Evolutionary conservation across 1,139 yeast species (phyloP).

Genomic region (Meyerozyma sp.): DNA sequence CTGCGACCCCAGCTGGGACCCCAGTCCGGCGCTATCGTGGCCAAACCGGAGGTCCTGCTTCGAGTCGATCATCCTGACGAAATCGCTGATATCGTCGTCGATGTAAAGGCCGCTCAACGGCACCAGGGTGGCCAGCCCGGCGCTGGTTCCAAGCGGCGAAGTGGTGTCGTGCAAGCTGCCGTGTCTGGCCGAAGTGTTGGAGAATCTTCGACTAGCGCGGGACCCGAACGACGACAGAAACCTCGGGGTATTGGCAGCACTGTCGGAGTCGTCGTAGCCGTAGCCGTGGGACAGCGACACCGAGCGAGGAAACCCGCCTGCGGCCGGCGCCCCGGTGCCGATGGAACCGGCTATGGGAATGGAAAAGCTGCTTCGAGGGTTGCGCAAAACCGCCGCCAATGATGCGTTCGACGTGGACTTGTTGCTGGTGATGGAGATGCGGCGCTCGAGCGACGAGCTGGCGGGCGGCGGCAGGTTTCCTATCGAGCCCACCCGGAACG

Average conservation of each 20-base stretch:
- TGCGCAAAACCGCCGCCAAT: conserved; percentile 47
- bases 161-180: conserved; percentile 16
- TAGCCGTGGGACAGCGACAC: conserved; percentile 39
- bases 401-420: conserved; percentile 53
- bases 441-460: conserved; percentile 32
- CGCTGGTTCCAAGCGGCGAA: conserved; percentile 27
- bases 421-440: conserved; percentile 41
- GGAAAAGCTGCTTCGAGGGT: conserved; percentile 32
- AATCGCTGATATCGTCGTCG: conserved; percentile 75
- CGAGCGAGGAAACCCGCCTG: conserved; percentile 28
- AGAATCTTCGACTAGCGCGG: conserved; percentile 40
- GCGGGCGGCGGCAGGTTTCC: conserved; percentile 43
- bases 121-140: conserved; percentile 31
- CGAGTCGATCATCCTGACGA: conserved; percentile 76
- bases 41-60: conserved; percentile 45
- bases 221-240: conserved; percentile 57
- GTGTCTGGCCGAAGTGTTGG: conserved; percentile 32
- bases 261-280: conserved; percentile 22
- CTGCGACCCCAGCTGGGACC: conserved; percentile 6
- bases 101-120: conserved; percentile 40
- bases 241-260: conserved; percentile 31
- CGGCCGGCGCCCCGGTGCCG: conserved; percentile 1
- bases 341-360: conserved; percentile 9
- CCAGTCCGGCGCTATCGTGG: conserved; percentile 5
- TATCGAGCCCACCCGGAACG: conserved; percentile 60